Conservation (phyloP, 371 early-diverging fungal species). For the Apophysomyces trapeziformis region DNA sequence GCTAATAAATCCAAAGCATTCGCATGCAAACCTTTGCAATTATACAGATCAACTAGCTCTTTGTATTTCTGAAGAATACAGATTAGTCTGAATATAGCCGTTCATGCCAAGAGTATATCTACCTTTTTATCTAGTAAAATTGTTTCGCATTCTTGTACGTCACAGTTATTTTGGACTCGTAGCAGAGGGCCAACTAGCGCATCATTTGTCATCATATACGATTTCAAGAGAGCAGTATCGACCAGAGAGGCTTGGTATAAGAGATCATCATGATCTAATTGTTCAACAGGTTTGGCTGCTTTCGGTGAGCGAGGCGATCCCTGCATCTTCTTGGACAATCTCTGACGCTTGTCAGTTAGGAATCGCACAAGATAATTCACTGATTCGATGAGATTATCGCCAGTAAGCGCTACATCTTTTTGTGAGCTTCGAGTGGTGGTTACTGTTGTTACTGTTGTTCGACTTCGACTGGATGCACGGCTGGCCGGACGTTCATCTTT, state of each 20-base stretch:
- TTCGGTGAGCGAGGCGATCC: slow-evolving; percentile 18
- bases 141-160: slow-evolving; percentile 80
- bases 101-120: slow-evolving; percentile 13
- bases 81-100: not conserved
- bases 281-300: slow-evolving; percentile 13
- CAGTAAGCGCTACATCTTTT: slow-evolving; percentile 40
- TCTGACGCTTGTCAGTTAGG: slow-evolving; percentile 72
- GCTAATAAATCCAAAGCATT: slow-evolving; percentile 84
- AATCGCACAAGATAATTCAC: slow-evolving; percentile 69
- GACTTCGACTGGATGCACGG: slow-evolving; percentile 36
- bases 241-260: slow-evolving; percentile 72
- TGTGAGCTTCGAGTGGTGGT: slow-evolving; percentile 24
- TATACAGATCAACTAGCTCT: slow-evolving; percentile 90
- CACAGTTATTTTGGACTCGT: slow-evolving; percentile 86
- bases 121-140: slow-evolving; percentile 76
- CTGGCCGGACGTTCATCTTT: slow-evolving; percentile 33
- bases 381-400: slow-evolving; percentile 62
- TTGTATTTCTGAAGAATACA: slow-evolving; percentile 61
- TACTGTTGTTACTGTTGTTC: slow-evolving; percentile 21
- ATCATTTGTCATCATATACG: slow-evolving; percentile 79
- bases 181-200: slow-evolving; percentile 86
- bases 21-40: slow-evolving; percentile 84
- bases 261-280: slow-evolving; percentile 48
- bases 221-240: slow-evolving; percentile 88
- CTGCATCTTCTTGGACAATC: slow-evolving; percentile 53